These are phyloP conservation scores for Claviceps fusiformis DNA, from an alignment of 2,329 filamentous ascomycete genomes.

Conservation along the genomic window DNA sequence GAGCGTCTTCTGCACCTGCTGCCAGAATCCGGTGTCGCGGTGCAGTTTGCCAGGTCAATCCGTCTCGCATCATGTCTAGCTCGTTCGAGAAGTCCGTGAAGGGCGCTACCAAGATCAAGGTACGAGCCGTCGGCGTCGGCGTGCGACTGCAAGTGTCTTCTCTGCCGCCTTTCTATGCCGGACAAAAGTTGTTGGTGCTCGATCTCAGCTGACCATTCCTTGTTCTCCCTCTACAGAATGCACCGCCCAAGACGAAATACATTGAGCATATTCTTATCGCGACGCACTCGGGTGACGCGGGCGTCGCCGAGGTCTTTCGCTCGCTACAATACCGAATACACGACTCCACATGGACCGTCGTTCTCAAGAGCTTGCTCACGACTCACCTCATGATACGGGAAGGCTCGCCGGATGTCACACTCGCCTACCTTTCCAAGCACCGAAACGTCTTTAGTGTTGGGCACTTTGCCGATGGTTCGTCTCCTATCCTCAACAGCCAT, in stretches of 20 bases:
- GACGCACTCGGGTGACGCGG: constrained; percentile 86
- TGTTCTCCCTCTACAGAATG: constrained; percentile 47
- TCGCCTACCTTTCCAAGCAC: constrained; percentile 71
- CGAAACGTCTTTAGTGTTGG: constrained; percentile 76
- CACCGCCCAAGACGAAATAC: constrained; percentile 96
- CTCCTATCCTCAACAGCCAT: not conserved
- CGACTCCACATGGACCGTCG: constrained; percentile 98
- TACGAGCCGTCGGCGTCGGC: constrained; percentile 19
- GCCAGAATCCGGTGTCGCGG: not conserved
- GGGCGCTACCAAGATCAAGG: constrained; percentile 96
- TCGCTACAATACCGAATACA: constrained; percentile 77
- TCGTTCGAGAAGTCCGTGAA: constrained; percentile 99
- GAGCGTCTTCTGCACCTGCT: not conserved
- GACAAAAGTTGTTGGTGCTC: not conserved
- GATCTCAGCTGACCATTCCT: not conserved
- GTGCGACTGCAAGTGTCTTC: not conserved
- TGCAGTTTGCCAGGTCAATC: not conserved
- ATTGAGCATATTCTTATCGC: constrained; percentile 96
- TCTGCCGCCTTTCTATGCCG: not conserved
- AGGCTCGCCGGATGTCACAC: constrained; percentile 75
- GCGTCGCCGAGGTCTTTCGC: constrained; percentile 90
- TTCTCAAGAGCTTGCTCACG: constrained; percentile 94
- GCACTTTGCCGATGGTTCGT: constrained; percentile 80
- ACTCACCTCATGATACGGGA: constrained; percentile 96
- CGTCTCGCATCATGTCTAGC: constrained; percentile 48